Base-by-base conservation (phyloP, 257 asterid species). In the Ocimum tenuiflorum region DNA sequence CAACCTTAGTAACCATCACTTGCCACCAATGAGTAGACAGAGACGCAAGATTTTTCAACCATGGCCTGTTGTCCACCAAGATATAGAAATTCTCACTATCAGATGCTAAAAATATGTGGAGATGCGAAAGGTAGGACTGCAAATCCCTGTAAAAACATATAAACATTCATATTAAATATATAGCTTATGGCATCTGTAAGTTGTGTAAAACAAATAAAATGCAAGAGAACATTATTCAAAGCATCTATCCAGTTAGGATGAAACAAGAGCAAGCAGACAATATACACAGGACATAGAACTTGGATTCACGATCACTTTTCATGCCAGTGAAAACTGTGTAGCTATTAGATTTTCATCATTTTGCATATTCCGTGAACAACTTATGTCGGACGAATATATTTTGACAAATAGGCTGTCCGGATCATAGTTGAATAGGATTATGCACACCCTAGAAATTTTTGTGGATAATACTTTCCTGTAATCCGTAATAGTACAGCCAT, bases 61-160 rank as follows among this genome's bases (percentile, higher is more conserved):
- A 89, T 48, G 96, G 95, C 53, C 82, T 73, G 73, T 89, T 89
- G 65, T 89, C 96, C 71, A 89, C 95, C 81, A 89, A 82, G 51
- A 89, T 74, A 47, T 85, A 89, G 62, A 85, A 49, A 52, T 81
- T 85, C 63, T 78, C 84, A 65, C 91, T 85, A 62, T 84, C 91
- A 45, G 75, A 75, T 19, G 95, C 86, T 51, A 86, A 55, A 77
- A 78, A 89, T 48, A 86, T 65, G 69, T 67, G 67, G 66, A 82
- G 90, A 78, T 86, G 92, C 46, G 96, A 89, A 67, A 89, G 95
- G 77, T 89, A 89, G 4, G 95, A 89, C 73, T 86, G 96, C 83
- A 89, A 76, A 73, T 89, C 96, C 78, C 96, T 89, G 79, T 47
- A n/a, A 76, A 42, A 52, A 61, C 42, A 70, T 46, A 17, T 13